Evolutionary conservation across 768 basidiomycete species (phyloP), one percentile per base, ranked within the genome.

Genomic region (Pleurotus platypus): DNA sequence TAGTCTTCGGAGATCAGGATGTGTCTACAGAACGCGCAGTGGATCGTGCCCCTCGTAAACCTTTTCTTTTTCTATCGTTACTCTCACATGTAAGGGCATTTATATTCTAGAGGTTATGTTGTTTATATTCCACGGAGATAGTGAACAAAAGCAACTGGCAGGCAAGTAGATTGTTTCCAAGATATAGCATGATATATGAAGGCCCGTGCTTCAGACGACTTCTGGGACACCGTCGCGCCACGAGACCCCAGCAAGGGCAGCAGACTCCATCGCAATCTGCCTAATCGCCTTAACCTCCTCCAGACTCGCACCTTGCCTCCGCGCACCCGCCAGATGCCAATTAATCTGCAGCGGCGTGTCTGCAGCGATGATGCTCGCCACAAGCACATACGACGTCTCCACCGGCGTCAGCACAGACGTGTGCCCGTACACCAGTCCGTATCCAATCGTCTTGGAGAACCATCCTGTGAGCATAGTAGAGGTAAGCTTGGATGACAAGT

Each of bases 1-100:
- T 90, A 89, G 89, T 92, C 90, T 85, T 87, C 78, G 87, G 89
- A 90, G 89, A 90, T 70, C 82, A 88, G 89, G 87, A 73, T 84
- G 80, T 66, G 84, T 84, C 86, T 81, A 87, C 90, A 87, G 89
- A 35, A 50, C 90, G 89, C 85, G 88, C 85, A 75, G 78, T 81
- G 82, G 80, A 73, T 80, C 89, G 86, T 72, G 89, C 83, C 78
- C 68, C 67, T 80, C 79, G 77, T 80, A 91, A 81, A 90, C 90
- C 89, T 89, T 89, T 86, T 45, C 30, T 35, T 35, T 35, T 35
- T 35, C 30, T 9, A 4, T 26, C 24, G 1, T 26, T 26, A 26
- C 24, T 2, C 24, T 26, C 24, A 26, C 24, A 11, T 18, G 18
- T 18, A 18, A 18, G 18, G 18, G 18, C 18, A 18, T 18, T 18